Evolutionary conservation across 2,329 filamentous ascomycete genomes (phyloP), one percentile per base, ranked within the genome.

Genomic region (Calonectria pseudoturangicola): DNA sequence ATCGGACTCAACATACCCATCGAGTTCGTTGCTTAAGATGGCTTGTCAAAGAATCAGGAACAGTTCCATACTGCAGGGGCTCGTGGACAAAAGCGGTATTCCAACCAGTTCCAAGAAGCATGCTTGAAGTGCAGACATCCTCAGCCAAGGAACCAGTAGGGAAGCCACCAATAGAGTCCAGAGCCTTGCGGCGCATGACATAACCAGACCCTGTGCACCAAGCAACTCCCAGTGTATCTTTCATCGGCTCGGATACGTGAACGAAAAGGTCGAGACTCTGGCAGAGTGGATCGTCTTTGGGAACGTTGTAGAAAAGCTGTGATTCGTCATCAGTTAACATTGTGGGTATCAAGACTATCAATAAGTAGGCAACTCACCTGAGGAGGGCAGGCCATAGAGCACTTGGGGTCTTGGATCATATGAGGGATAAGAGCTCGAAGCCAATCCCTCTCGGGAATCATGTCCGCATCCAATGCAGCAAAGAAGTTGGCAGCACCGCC

Each of bases 201-300:
- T 89, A 91, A 7, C 89, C 89, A 2, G 89, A 90, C 4, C 89
- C 89, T 16, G 87, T 88, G 74, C 88, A 90, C 85, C 88, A 89
- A 30, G 88, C 88, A 16, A 87, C 86, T 41, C 85, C 81, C 51
- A 83, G 75, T 9, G 81, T 71, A 71, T 83, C 82, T 77, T 83
- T 83, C 76, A 83, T 81, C n/a, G 82, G 82, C 76, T 83, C 82
- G 30, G 81, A 81, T 47, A 83, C 76, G 77, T 88, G 58, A 2
- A 47, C 58, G 39, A 63, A 63, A 41, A 30, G 41, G 58, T 63
- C 58, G 27, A 63, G 58, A n/a, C 58, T 63, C 10, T 63, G 58
- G 18, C 58, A 63, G 15, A 63, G 39, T 10, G 58, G 58, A 12
- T 63, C 58, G 15, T 63, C 41, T 25, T 63, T 63, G 1, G 58